Conservation (phyloP, 164 flowering plant genomes). For the Buxus sempervirens region DNA sequence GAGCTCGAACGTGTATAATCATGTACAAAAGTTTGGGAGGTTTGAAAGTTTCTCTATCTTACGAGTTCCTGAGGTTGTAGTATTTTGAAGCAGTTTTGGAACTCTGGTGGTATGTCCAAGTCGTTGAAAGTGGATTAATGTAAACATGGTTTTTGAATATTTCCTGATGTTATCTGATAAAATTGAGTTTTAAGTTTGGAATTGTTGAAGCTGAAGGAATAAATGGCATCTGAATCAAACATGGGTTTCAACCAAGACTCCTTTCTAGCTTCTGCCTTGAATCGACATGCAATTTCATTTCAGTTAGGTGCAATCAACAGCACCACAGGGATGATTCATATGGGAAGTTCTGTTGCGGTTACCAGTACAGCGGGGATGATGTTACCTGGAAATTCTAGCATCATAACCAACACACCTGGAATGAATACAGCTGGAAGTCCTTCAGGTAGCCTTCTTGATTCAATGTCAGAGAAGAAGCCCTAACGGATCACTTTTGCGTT, state of each 20-base stretch:
- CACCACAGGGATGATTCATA: conserved; percentile 37
- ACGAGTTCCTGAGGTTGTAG: background rate
- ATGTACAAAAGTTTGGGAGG: too few relatives aligned
- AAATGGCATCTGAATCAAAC: conserved; percentile 63
- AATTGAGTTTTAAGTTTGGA: conserved; percentile 9
- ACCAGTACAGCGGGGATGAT: conserved; percentile 33
- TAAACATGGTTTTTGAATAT: background rate
- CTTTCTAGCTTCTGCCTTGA: conserved; percentile 36
- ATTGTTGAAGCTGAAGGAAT: background rate
- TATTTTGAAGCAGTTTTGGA: background rate
- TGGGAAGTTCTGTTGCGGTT: conserved; percentile 34
- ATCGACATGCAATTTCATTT: conserved; percentile 50
- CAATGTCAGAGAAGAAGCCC: conserved; percentile 57
- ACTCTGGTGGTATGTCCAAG: background rate
- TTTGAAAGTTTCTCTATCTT: background rate
- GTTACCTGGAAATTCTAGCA: conserved; percentile 35
- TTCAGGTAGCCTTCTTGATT: conserved; percentile 46
- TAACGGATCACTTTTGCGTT: conserved; percentile 72
- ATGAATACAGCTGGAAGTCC: conserved; percentile 33
- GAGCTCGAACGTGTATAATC: background rate
- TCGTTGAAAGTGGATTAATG: too few relatives aligned
- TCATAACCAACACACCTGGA: conserved; percentile 26
- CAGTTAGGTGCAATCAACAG: conserved; percentile 45
- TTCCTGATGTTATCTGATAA: background rate
- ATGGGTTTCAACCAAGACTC: conserved; percentile 41